Conservation (phyloP, 2,329 filamentous ascomycete species). For the Aspergillus fischeri region DNA sequence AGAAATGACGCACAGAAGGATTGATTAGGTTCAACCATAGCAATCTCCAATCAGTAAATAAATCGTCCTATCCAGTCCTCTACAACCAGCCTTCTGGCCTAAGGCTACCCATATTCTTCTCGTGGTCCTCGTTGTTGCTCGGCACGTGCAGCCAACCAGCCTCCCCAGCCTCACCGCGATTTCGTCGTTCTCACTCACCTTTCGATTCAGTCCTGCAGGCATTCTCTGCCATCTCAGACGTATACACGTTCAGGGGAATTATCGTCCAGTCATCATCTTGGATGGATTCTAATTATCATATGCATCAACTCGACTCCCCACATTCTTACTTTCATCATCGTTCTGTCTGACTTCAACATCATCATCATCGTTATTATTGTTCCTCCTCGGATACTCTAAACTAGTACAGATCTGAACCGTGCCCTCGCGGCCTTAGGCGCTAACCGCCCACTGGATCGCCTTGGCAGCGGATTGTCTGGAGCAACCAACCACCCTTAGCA, state of each 20-base stretch:
- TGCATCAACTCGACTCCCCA: background rate
- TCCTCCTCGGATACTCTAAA: background rate
- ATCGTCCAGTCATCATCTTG: background rate
- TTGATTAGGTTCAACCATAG: too few species aligned
- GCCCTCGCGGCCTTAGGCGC: constrained; percentile 6
- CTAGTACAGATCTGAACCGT: background rate
- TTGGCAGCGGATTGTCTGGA: constrained; percentile 26
- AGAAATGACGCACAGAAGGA: too few species aligned
- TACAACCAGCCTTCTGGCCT: background rate
- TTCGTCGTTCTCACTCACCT: background rate
- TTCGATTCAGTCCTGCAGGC: background rate
- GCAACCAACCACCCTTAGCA: constrained; percentile 23
- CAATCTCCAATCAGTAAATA: too few species aligned
- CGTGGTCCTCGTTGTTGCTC: background rate
- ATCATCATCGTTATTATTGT: background rate
- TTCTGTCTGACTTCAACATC: too few species aligned
- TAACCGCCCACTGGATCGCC: constrained; percentile 16
- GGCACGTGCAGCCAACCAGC: constrained; percentile 1
- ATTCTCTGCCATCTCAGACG: background rate
- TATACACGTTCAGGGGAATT: background rate
- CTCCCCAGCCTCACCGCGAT: background rate
- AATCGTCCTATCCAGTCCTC: background rate
- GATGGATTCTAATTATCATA: background rate
- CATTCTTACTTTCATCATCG: background rate
- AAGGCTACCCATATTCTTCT: background rate